These are phyloP conservation scores for Neurospora crassa DNA, from an alignment of 2,329 filamentous ascomycete genomes.

Conservation along the genomic window DNA sequence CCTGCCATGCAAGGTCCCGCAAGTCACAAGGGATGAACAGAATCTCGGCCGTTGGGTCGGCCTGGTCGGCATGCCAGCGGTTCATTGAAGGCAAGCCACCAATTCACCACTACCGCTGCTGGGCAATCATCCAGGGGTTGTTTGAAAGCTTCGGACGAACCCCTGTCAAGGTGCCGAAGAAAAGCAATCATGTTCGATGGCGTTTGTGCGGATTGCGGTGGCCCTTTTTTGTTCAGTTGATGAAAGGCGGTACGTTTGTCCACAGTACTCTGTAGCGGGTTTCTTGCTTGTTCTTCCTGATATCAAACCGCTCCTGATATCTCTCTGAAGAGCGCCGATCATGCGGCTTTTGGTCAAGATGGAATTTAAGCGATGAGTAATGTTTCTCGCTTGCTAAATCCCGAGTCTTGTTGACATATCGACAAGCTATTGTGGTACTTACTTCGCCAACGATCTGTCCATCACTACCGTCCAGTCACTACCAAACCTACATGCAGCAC, in stretches of 20 bases:
- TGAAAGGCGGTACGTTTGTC: neutral
- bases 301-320: neutral
- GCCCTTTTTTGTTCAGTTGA: neutral
- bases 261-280: neutral
- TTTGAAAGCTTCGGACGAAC: neutral
- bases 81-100: neutral
- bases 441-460: neutral
- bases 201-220: neutral
- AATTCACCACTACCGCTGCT: neutral
- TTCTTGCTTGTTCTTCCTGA: neutral
- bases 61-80: neutral
- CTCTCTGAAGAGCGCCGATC: neutral
- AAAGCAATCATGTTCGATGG: neutral
- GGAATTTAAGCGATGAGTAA: neutral
- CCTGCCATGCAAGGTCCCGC: neutral
- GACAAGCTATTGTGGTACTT: neutral
- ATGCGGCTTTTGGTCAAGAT: neutral
- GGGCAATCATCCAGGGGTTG: neutral
- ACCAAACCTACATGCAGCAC: neutral
- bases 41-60: neutral
- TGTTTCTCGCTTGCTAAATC: neutral
- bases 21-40: neutral
- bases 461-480: neutral
- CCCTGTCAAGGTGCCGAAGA: neutral
- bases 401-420: neutral